Percentiles rank a stretch among this genome's conserved stretches.
Evolutionary conservation across 106 monocot genomes (phyloP).

Genomic region (Acorus calamus): DNA sequence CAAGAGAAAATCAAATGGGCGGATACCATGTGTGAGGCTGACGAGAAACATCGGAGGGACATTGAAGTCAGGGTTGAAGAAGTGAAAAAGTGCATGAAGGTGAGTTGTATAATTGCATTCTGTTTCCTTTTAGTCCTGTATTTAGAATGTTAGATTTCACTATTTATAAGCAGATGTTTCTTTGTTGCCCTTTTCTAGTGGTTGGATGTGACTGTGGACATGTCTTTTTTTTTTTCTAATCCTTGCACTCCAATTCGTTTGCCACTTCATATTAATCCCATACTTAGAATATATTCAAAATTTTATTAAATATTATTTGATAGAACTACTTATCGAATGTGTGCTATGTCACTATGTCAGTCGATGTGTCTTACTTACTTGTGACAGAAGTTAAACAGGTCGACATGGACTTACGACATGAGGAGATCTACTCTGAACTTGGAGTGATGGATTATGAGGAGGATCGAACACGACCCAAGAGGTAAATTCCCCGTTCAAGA

Average conservation of each 20-base stretch:
- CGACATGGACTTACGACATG: constrained; percentile 64
- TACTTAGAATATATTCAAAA: too few species aligned
- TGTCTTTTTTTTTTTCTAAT: too few species aligned
- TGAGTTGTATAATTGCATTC: constrained; percentile 15
- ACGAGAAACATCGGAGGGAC: constrained; percentile 78
- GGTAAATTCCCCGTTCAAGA: constrained; percentile 24
- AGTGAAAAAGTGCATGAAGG: constrained; percentile 80
- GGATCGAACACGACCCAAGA: constrained; percentile 73
- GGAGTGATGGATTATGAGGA: constrained; percentile 91
- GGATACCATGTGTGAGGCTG: constrained; percentile 72
- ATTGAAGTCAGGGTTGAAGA: constrained; percentile 86
- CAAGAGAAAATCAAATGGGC: constrained; percentile 99
- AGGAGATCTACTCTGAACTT: constrained; percentile 58
- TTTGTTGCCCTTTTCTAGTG: too few species aligned
- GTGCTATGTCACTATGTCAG: constrained; percentile 5
- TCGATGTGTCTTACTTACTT: constrained; percentile 75
- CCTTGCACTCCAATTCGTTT: too few species aligned
- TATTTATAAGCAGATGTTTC: too few species aligned
- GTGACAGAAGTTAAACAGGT: constrained; percentile 43
- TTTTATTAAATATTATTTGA: background rate
- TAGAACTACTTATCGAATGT: constrained; percentile 9
- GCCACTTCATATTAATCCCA: background rate
- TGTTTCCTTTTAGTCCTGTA: too few species aligned
- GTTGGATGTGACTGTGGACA: too few species aligned
- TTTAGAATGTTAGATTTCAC: too few species aligned